Evolutionary conservation across 2,329 filamentous ascomycete genomes (phyloP).

Genomic region (Pseudogymnoascus sp.): DNA sequence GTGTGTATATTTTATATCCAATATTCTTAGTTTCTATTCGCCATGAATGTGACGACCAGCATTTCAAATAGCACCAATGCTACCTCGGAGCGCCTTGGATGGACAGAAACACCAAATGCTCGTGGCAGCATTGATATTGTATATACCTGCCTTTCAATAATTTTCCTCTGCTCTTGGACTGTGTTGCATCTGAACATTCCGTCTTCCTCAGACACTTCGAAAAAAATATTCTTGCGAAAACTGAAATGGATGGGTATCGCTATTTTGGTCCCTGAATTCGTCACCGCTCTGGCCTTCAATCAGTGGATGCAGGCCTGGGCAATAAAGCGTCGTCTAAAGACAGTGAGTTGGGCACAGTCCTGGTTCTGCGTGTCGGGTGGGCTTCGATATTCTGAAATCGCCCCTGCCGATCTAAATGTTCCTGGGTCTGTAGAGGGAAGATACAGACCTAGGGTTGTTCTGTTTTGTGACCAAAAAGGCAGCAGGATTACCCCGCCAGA

Average conservation of each 20-base stretch:
- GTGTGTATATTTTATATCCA: background rate
- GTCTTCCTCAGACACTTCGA: background rate
- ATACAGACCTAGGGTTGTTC: background rate
- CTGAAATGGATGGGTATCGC: background rate
- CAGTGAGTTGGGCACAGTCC: background rate
- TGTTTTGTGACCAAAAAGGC: background rate
- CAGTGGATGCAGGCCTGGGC: background rate
- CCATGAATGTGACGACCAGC: background rate
- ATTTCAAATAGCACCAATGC: background rate
- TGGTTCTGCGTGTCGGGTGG: background rate
- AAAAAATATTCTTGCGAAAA: background rate
- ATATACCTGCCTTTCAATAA: background rate
- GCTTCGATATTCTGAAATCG: background rate
- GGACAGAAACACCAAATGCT: background rate
- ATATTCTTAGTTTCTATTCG: background rate
- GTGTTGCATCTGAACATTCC: background rate
- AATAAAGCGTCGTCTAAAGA: background rate
- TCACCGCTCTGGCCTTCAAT: background rate
- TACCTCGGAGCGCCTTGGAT: background rate
- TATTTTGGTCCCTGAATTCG: background rate
- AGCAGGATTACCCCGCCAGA: background rate
- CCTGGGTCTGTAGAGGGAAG: background rate
- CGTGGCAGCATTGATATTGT: background rate
- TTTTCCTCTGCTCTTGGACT: background rate
- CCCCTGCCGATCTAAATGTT: background rate